These are phyloP conservation scores for Lactarius vividus DNA, from an alignment of 768 basidiomycete species.

Conservation along the genomic window DNA sequence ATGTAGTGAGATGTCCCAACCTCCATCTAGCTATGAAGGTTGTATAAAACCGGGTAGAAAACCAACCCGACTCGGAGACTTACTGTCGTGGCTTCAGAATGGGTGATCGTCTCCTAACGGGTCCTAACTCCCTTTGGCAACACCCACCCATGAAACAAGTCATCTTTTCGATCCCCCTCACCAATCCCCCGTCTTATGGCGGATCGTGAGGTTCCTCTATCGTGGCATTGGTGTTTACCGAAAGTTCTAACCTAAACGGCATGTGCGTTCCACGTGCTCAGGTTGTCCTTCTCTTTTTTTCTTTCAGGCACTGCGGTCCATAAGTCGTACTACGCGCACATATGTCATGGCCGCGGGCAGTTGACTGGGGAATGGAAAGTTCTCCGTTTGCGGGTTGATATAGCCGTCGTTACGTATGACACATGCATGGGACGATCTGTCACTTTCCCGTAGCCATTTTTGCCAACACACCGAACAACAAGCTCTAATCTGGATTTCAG, in stretches of 20 bases:
- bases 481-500: not conserved
- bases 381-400: not conserved
- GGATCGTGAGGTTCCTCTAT: slow-evolving; percentile 5
- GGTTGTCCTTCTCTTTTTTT: not conserved
- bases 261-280: not conserved
- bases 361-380: not conserved
- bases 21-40: too few relatives aligned
- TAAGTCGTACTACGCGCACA: not conserved
- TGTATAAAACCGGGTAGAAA: too few relatives aligned
- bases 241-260: not conserved
- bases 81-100: slow-evolving; percentile 49
- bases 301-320: not conserved
- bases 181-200: slow-evolving; percentile 11
- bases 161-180: not conserved
- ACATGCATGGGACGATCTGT: not conserved
- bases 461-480: not conserved
- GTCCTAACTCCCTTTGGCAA: slow-evolving; percentile 30
- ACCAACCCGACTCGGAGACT: too few relatives aligned
- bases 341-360: not conserved
- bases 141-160: not conserved
- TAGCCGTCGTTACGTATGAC: not conserved
- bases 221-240: not conserved
- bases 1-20: slow-evolving; percentile 40
- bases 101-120: slow-evolving; percentile 60
- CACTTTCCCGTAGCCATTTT: not conserved